A percentile compares a stretch with the other conserved stretches of the same genome.
These are phyloP conservation scores for Monilinia fructigena DNA, from an alignment of 2,329 filamentous ascomycete genomes.

Conservation along the genomic window DNA sequence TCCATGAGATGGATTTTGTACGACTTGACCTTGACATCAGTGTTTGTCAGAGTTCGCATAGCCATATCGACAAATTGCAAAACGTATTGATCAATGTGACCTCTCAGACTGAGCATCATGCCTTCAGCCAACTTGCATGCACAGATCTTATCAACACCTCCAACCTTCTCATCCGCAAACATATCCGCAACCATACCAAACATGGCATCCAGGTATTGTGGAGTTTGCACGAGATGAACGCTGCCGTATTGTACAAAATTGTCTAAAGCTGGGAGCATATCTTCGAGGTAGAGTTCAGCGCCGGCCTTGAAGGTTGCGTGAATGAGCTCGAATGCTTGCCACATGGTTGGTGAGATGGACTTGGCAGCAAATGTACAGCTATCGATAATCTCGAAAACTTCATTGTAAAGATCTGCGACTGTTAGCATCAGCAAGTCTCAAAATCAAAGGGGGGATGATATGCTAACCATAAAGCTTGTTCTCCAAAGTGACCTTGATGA, in stretches of 20 bases:
- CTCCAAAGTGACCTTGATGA: slow-evolving; percentile 92
- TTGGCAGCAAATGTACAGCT: slow-evolving; percentile 99
- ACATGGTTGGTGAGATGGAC: slow-evolving; percentile 93
- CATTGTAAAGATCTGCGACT: slow-evolving; percentile 80
- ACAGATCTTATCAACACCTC: slow-evolving; percentile 91
- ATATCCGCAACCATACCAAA: slow-evolving; percentile 94
- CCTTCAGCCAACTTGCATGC: slow-evolving; percentile 97
- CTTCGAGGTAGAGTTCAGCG: slow-evolving; percentile 94
- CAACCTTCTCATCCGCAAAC: slow-evolving; percentile 88
- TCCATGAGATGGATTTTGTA: slow-evolving; percentile 97
- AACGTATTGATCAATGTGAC: slow-evolving; percentile 83
- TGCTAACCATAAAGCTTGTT: slow-evolving; percentile 87
- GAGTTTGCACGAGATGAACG: slow-evolving; percentile 75
- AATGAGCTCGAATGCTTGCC: slow-evolving; percentile 95
- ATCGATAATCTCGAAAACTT: slow-evolving; percentile 98
- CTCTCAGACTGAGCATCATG: slow-evolving; percentile 92
- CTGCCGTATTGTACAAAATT: slow-evolving; percentile 96
- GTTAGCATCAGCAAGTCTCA: slow-evolving; percentile 32
- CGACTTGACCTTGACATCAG: slow-evolving; percentile 83
- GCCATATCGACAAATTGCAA: slow-evolving; percentile 83
- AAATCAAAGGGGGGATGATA: background rate
- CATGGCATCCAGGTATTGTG: slow-evolving; percentile 80
- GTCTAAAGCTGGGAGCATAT: slow-evolving; percentile 96
- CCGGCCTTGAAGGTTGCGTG: slow-evolving; percentile 97
- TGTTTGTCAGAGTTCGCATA: slow-evolving; percentile 74